A percentile compares a stretch with the other conserved stretches of the same genome.
Conservation (phyloP, 805 yeast genomes). For the Candida glaebosa region DNA sequence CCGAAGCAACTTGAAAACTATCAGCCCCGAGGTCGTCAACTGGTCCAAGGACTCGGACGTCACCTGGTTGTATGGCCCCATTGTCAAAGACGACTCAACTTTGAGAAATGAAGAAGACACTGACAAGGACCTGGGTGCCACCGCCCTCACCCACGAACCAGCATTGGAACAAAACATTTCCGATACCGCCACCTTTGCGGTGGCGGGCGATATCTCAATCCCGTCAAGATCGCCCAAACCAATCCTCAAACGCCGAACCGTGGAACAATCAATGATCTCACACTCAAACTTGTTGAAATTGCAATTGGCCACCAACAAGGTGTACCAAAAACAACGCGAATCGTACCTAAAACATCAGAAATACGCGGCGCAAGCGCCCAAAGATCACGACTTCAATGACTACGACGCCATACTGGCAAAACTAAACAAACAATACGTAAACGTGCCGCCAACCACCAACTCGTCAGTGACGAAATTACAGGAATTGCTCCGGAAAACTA, state of each 20-base stretch:
- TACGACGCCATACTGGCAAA: constrained; percentile 43
- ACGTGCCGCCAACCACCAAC: constrained; percentile 13
- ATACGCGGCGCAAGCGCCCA: constrained; percentile 6
- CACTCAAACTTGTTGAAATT: constrained; percentile 47
- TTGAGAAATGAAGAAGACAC: constrained; percentile 6
- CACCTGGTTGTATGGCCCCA: constrained; percentile 97
- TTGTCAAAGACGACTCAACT: constrained; percentile 44
- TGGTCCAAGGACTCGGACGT: constrained; percentile 98
- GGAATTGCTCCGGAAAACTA: constrained; percentile 8
- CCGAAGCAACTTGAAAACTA: constrained; percentile 62
- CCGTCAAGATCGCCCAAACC: constrained; percentile 59
- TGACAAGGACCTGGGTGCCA: constrained; percentile 5
- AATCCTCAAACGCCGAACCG: constrained; percentile 81
- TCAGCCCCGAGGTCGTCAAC: constrained; percentile 86
- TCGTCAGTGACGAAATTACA: constrained; percentile 20
- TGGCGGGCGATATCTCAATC: constrained; percentile 44
- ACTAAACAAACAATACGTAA: constrained; percentile 37
- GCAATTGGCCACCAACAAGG: constrained; percentile 36
- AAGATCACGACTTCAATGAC: constrained; percentile 40
- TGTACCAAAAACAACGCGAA: constrained; percentile 30
- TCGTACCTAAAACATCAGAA: constrained; percentile 13
- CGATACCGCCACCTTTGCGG: constrained; percentile 39
- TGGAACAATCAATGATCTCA: constrained; percentile 73
- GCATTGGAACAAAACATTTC: constrained; percentile 3
- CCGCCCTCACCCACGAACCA: too few relatives aligned